Percentiles rank a stretch among this genome's conserved stretches.
phyloP scores from a whole-genome alignment of 139 green algal species.

The Parachlorella kessleri region DNA sequence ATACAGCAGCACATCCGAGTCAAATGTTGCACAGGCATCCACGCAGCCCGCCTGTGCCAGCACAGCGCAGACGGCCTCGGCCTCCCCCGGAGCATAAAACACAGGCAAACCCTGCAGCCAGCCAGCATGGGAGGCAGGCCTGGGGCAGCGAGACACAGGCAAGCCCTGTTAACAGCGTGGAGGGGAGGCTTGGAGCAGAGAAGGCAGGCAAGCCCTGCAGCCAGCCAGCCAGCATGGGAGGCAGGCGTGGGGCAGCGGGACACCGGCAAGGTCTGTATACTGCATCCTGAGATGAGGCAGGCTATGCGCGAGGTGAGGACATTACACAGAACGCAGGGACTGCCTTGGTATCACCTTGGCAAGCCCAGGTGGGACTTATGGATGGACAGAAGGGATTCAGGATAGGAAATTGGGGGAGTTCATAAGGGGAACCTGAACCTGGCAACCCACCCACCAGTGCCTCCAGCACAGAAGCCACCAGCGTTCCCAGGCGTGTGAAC shows the following conservation, averaged over 20 bases:
- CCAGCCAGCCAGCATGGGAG: not conserved
- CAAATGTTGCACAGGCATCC: constrained; percentile 54
- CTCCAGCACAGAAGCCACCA: constrained; percentile 28
- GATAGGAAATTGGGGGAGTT: no score
- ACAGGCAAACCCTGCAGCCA: constrained; percentile 64
- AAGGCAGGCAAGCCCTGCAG: not conserved
- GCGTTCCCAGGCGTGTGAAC: constrained; percentile 30
- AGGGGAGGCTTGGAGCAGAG: not conserved
- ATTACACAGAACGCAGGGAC: no score
- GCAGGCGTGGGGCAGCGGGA: not conserved
- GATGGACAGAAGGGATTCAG: not conserved
- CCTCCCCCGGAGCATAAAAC: constrained; percentile 75
- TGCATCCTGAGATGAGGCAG: not conserved
- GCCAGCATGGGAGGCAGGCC: not conserved
- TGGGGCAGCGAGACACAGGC: not conserved
- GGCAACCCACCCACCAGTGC: constrained; percentile 31
- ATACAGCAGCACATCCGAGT: constrained; percentile 79
- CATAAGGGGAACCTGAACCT: not conserved
- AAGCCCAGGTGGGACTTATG: no score
- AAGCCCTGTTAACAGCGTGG: not conserved
- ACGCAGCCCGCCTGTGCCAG: constrained; percentile 54
- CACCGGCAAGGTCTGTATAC: no score
- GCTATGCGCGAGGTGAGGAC: no score
- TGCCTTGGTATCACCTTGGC: no score
- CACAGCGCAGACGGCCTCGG: constrained; percentile 76